Percentiles rank a stretch among this genome's conserved stretches.
Evolutionary conservation across 805 yeast species (phyloP).

Genomic region (Sugiyamaella qingdaonensis): DNA sequence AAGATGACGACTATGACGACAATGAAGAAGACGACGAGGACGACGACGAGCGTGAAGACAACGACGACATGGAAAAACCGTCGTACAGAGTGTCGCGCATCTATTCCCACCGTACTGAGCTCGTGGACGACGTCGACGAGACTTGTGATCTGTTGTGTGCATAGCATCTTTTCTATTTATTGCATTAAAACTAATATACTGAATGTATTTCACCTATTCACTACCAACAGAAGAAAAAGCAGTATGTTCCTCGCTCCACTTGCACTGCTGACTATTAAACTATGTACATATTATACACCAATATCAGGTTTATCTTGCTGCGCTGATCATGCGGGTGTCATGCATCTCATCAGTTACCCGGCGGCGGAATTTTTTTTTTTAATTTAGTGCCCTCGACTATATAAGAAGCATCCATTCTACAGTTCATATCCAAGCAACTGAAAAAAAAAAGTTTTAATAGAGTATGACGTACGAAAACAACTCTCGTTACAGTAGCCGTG

Average conservation of each 20-base stretch:
- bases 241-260: too few relatives aligned
- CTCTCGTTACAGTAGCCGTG: slow-evolving; percentile 6
- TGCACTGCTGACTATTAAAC: too few relatives aligned
- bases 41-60: slow-evolving; percentile 13
- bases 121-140: slow-evolving; percentile 12
- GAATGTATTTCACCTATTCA: too few relatives aligned
- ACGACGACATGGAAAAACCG: neutral
- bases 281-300: too few relatives aligned
- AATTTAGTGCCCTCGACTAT: neutral
- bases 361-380: slow-evolving; percentile 7
- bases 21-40: slow-evolving; percentile 16
- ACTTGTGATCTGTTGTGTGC: slow-evolving; percentile 10
- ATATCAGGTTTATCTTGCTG: neutral
- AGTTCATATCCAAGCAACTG: neutral
- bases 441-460: slow-evolving; percentile 8
- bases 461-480: slow-evolving; percentile 26
- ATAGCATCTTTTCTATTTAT: neutral
- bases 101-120: neutral
- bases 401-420: neutral
- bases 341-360: neutral
- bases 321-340: neutral
- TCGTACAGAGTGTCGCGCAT: too few relatives aligned
- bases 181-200: neutral
- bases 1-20: slow-evolving; percentile 13
- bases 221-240: too few relatives aligned